Percentiles rank a stretch among this genome's conserved stretches.
phyloP scores from a whole-genome alignment of 768 basidiomycete species.

The Agaricus blazei region DNA sequence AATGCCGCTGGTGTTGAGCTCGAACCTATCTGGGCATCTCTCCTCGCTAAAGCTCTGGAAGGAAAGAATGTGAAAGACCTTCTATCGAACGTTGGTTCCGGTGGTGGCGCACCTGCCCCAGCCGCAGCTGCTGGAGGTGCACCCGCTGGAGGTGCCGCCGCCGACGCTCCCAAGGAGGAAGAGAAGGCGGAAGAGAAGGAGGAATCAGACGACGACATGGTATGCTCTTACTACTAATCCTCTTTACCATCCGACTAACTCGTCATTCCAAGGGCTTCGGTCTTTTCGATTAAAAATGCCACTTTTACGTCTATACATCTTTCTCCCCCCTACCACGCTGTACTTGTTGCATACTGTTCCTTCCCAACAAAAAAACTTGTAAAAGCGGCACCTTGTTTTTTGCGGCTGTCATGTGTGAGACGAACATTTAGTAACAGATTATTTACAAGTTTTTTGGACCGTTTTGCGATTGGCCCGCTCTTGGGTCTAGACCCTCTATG shows the following conservation, averaged over 20 bases:
- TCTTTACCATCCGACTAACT: background rate
- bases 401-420: too few relatives aligned
- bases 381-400: too few relatives aligned
- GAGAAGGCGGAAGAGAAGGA: slow-evolving; percentile 65
- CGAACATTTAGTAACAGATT: too few relatives aligned
- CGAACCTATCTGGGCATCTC: slow-evolving; percentile 95
- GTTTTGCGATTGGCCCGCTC: too few relatives aligned
- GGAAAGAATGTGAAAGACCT: slow-evolving; percentile 97
- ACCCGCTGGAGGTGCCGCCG: slow-evolving; percentile 59
- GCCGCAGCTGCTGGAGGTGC: slow-evolving; percentile 52
- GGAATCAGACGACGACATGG: slow-evolving; percentile 89
- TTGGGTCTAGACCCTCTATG: too few relatives aligned
- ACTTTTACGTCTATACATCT: slow-evolving; percentile 13
- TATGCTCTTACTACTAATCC: slow-evolving; percentile 28
- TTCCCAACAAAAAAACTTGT: slow-evolving; percentile 13
- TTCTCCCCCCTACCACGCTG: slow-evolving; percentile 10
- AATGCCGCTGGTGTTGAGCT: slow-evolving; percentile 78
- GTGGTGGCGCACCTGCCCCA: slow-evolving; percentile 74
- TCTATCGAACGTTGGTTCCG: slow-evolving; percentile 90
- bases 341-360: slow-evolving; percentile 12
- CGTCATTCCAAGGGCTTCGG: slow-evolving; percentile 72
- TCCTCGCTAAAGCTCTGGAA: slow-evolving; percentile 96
- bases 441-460: too few relatives aligned
- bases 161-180: slow-evolving; percentile 79
- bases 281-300: slow-evolving; percentile 78